Conservation (phyloP, 257 asterid species). For the Datura wrightii region DNA sequence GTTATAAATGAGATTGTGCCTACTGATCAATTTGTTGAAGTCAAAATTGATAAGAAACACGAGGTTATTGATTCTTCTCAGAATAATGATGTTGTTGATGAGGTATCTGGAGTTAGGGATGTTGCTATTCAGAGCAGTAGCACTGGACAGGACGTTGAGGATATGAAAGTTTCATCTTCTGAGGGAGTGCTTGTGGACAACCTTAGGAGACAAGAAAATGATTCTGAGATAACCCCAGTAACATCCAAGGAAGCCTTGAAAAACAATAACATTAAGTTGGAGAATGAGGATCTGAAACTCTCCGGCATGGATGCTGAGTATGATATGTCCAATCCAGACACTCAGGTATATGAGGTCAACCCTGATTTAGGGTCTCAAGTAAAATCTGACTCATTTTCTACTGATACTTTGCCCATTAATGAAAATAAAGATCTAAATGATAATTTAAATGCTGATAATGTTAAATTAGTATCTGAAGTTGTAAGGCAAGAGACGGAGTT, state of each 20-base stretch:
- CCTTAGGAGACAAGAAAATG: constrained; percentile 25
- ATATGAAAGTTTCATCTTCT: neutral
- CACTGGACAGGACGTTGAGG: constrained; percentile 16
- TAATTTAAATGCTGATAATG: constrained; percentile 47
- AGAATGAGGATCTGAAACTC: constrained; percentile 38
- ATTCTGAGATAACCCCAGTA: constrained; percentile 3
- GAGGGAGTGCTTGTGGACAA: constrained; percentile 17
- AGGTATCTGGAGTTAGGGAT: neutral
- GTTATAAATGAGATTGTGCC: constrained; percentile 1
- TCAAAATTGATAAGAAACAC: constrained; percentile 6
- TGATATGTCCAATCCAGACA: constrained; percentile 37
- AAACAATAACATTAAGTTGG: constrained; percentile 26
- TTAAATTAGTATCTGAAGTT: constrained; percentile 50
- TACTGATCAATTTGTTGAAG: neutral
- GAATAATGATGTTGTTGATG: neutral
- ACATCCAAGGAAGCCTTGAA: constrained; percentile 29
- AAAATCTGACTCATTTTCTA: constrained; percentile 45
- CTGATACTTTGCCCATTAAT: constrained; percentile 43
- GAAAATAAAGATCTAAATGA: constrained; percentile 41
- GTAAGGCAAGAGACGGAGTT: constrained; percentile 40
- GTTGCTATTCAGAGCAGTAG: constrained; percentile 22
- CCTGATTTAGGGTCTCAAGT: constrained; percentile 48
- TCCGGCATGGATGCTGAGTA: constrained; percentile 36
- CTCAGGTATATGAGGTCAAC: constrained; percentile 49
- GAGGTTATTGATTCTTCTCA: constrained; percentile 23